These are phyloP conservation scores for Triticum turgidum DNA, from an alignment of 176 grass and related monocot genomes.

Conservation along the genomic window DNA sequence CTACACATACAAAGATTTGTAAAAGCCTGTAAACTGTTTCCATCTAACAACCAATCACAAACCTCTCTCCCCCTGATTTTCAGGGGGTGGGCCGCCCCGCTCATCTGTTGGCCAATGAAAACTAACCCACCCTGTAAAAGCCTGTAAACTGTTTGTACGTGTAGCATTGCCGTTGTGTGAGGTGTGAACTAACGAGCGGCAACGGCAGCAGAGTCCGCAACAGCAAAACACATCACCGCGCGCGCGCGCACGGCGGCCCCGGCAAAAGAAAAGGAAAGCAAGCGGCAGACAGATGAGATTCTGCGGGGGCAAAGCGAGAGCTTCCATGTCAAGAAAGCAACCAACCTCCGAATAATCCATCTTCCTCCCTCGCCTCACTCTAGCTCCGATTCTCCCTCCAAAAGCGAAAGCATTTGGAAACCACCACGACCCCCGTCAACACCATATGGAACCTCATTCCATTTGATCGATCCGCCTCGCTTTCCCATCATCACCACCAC, in stretches of 20 bases:
- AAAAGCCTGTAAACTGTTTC: too few relatives aligned
- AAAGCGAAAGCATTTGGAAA: slow-evolving; percentile 41
- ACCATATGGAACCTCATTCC: slow-evolving; percentile 49
- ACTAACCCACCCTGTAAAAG: too few relatives aligned
- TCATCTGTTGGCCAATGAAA: too few relatives aligned
- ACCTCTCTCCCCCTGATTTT: too few relatives aligned
- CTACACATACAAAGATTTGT: too few relatives aligned
- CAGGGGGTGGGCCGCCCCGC: too few relatives aligned
- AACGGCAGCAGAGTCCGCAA: neutral
- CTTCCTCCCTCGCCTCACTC: slow-evolving; percentile 26
- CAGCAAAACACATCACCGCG: neutral
- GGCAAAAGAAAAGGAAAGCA: neutral
- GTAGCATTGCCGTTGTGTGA: too few relatives aligned
- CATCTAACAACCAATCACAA: too few relatives aligned
- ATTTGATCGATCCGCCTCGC: neutral
- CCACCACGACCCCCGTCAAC: slow-evolving; percentile 7
- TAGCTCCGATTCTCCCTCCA: slow-evolving; percentile 41
- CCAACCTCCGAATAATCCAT: neutral
- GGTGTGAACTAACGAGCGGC: neutral
- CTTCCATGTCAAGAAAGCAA: slow-evolving; percentile 56
- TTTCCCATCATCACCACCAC: slow-evolving; percentile 19
- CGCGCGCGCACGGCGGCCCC: neutral
- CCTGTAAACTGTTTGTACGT: too few relatives aligned
- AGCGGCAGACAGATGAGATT: slow-evolving; percentile 33
- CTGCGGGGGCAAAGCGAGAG: slow-evolving; percentile 20